Base-by-base conservation (phyloP, 768 basidiomycete species). In the Hirschioporus abietinus region DNA sequence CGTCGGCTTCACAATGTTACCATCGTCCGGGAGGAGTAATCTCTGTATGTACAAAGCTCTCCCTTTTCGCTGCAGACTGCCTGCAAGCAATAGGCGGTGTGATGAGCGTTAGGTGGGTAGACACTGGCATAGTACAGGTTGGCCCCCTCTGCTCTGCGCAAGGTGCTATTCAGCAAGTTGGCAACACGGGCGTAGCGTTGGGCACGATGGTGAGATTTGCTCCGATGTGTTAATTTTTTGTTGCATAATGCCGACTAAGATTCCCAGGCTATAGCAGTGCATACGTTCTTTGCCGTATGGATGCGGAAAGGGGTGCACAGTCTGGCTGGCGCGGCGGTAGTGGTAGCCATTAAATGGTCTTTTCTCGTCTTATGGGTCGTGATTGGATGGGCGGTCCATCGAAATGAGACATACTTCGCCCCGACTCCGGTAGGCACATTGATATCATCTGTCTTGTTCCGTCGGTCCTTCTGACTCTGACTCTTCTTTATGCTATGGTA, bases 201-300 rank as follows among this genome's bases (percentile, higher is more conserved):
- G 75, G 76, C 4, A 83, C 80, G n/a, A 73, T 82, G 79, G 42
- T 52, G 20, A 3, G 42, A 12, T 20, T 52, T 52, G 8, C 42
- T 52, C 42, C 30, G 8, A 30, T 12, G 42, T 10, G 35, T 36
- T 36, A 52, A 52, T 12, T 52, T 52, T 15, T 52, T 20, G 42
- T 30, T 30, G 2, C 4, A 52, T 20, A 3, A 10, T 52, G 42
- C 42, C 8, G 30, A 30, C 8, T 30, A 52, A 15, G 3, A 20
- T 15, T 3, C 42, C 12, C 42, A 52, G 42, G n/a, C 74, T 18
- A 79, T 83, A 23, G 73, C 80, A 0, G 52, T 80, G 5, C 80
- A 81, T 71, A 82, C 82, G 0, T 81, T 83, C 69, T 64, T 77
- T 1, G 78, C 76, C 15, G 68, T 83, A 23, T 80, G 78, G 78